phyloP scores from a whole-genome alignment of 345 rosid species.

The Citrus sp. region DNA sequence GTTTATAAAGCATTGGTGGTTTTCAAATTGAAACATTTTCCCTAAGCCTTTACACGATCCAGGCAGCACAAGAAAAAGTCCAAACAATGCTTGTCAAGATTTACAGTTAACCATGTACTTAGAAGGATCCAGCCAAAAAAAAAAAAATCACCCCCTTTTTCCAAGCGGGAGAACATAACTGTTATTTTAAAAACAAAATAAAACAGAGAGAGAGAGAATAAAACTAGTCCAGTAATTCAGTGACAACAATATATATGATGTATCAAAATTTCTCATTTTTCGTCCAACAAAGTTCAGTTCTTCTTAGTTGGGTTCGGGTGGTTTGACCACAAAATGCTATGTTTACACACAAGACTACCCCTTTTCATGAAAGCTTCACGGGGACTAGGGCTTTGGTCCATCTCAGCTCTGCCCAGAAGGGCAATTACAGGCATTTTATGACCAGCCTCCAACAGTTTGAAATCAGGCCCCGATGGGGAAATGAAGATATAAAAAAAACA shows the following conservation, averaged over 20 bases:
- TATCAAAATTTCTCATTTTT: not conserved
- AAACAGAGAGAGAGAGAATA: too few species aligned
- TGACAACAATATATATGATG: not conserved
- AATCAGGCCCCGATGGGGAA: not conserved
- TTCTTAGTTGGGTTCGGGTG: too few species aligned
- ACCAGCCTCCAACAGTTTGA: too few species aligned
- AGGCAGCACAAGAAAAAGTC: not conserved
- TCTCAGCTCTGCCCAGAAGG: too few species aligned
- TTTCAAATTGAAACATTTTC: not conserved
- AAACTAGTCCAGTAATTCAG: not conserved
- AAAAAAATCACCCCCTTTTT: not conserved
- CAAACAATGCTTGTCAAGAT: not conserved
- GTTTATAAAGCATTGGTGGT: not conserved
- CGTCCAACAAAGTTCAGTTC: not conserved
- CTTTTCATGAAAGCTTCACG: not conserved
- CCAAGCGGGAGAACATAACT: not conserved
- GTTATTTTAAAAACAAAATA: not conserved
- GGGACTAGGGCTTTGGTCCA: too few species aligned
- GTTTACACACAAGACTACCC: not conserved
- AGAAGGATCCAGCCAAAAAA: not conserved
- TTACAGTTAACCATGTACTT: not conserved
- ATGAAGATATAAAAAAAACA: not conserved
- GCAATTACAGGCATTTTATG: too few species aligned
- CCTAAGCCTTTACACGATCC: not conserved
- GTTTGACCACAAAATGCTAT: too few species aligned